Evolutionary conservation across 2,329 filamentous ascomycete genomes (phyloP).

Genomic region (Paecilomyces fulvus): DNA sequence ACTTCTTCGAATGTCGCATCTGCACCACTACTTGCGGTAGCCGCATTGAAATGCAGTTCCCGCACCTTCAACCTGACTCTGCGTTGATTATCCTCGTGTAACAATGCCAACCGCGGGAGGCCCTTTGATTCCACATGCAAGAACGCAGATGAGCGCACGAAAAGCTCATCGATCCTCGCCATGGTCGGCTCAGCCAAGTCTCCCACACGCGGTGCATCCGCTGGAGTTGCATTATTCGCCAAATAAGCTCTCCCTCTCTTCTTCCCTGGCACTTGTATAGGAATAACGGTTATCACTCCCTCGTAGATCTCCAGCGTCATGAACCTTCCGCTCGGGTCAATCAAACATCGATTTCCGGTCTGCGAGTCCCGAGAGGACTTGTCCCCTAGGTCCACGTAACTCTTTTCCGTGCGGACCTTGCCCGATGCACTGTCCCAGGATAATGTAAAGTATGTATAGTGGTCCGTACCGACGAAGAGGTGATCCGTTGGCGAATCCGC

Average conservation of each 20-base stretch:
- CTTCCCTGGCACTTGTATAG: conserved; percentile 48
- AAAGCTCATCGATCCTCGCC: conserved; percentile 57
- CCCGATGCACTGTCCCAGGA: conserved; percentile 61
- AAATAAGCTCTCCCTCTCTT: conserved; percentile 24
- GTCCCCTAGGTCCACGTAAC: conserved; percentile 52
- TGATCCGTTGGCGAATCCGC: conserved; percentile 68
- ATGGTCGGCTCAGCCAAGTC: conserved; percentile 55
- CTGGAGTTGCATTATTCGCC: conserved; percentile 14
- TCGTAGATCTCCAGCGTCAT: conserved; percentile 62
- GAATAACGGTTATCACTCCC: conserved; percentile 57
- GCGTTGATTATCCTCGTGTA: conserved; percentile 56
- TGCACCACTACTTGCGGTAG: conserved; percentile 36
- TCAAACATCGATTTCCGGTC: conserved; percentile 71
- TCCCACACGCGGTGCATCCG: conserved; percentile 35
- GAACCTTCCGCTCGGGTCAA: conserved; percentile 68
- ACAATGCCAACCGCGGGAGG: conserved; percentile 54
- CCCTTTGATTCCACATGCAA: conserved; percentile 44
- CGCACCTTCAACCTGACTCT: conserved; percentile 48
- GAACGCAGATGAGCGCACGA: conserved; percentile 58
- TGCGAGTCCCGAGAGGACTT: conserved; percentile 63
- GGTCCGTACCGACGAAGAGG: conserved; percentile 85
- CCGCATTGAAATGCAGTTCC: conserved; percentile 45
- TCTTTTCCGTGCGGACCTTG: conserved; percentile 48
- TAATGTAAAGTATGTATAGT: conserved; percentile 82
- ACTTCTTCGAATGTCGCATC: conserved; percentile 47